Evolutionary conservation across 257 asterid genomes (phyloP).

Genomic region (Paulownia fortunei): DNA sequence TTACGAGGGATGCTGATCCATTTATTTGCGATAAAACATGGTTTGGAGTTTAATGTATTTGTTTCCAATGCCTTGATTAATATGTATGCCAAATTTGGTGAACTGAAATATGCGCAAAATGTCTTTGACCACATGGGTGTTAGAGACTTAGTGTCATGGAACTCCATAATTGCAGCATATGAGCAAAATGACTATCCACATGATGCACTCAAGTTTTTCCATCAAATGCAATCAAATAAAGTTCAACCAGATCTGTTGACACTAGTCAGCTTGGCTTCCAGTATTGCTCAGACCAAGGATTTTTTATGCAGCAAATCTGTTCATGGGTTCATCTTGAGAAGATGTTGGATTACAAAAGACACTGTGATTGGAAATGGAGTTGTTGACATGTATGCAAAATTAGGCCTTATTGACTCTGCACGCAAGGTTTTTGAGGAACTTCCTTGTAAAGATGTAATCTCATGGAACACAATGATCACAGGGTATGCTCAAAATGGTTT

Average conservation of each 20-base stretch:
- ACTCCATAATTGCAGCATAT: conserved; percentile 78
- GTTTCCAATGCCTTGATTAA: conserved; percentile 86
- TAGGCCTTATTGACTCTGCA: conserved; percentile 66
- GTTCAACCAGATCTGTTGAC: conserved; percentile 71
- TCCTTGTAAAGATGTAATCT: conserved; percentile 65
- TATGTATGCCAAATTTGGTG: conserved; percentile 81
- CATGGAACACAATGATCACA: conserved; percentile 84
- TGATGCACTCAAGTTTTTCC: conserved; percentile 53
- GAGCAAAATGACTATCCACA: conserved; percentile 73
- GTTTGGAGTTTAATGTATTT: conserved; percentile 62
- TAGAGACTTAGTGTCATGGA: conserved; percentile 77
- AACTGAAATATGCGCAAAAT: conserved; percentile 52
- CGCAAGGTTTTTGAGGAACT: conserved; percentile 58
- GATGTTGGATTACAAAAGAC: conserved; percentile 60
- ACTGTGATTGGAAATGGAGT: conserved; percentile 69
- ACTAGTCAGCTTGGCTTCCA: conserved; percentile 69
- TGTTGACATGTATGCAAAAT: conserved; percentile 87
- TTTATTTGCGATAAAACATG: conserved; percentile 65
- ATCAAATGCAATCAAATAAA: conserved; percentile 53
- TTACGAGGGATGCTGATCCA: conserved; percentile 62
- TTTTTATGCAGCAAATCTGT: conserved; percentile 51
- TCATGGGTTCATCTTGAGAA: conserved; percentile 68
- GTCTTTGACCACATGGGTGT: conserved; percentile 59
- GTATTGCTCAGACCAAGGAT: conserved; percentile 69
- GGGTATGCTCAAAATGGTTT: conserved; percentile 89